These are phyloP conservation scores for Magnolia sinica DNA, from an alignment of 164 flowering plant genomes.

Conservation along the genomic window DNA sequence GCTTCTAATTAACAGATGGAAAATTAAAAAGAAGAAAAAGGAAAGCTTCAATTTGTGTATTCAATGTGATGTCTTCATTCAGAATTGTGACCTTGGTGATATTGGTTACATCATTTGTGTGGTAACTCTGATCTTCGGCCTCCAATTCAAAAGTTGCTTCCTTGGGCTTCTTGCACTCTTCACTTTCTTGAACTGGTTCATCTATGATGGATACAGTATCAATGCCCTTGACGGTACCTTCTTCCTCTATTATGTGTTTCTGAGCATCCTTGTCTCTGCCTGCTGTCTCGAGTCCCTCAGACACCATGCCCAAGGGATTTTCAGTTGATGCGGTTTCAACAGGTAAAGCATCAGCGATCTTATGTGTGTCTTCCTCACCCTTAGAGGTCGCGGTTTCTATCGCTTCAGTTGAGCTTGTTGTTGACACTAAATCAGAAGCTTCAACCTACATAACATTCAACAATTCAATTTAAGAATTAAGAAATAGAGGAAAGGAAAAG, in stretches of 20 bases:
- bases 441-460: conserved; percentile 2
- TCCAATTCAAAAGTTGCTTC: neutral
- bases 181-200: neutral
- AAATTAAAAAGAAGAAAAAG: neutral
- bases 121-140: neutral
- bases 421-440: neutral
- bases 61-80: conserved; percentile 17
- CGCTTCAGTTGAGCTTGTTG: neutral
- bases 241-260: neutral
- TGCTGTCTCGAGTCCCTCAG: conserved; percentile 9
- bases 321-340: neutral
- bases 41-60: neutral
- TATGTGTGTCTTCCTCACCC: conserved; percentile 5
- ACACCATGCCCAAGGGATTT: neutral
- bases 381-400: neutral
- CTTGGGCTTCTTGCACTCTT: neutral
- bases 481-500: neutral
- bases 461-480: too few relatives aligned
- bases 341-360: neutral
- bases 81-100: neutral
- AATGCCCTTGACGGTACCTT: neutral
- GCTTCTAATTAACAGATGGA: neutral
- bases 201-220: neutral
- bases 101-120: neutral
- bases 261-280: neutral